Evolutionary conservation across 2,329 filamentous ascomycete species (phyloP).

Genomic region (Corynespora cassiicola): DNA sequence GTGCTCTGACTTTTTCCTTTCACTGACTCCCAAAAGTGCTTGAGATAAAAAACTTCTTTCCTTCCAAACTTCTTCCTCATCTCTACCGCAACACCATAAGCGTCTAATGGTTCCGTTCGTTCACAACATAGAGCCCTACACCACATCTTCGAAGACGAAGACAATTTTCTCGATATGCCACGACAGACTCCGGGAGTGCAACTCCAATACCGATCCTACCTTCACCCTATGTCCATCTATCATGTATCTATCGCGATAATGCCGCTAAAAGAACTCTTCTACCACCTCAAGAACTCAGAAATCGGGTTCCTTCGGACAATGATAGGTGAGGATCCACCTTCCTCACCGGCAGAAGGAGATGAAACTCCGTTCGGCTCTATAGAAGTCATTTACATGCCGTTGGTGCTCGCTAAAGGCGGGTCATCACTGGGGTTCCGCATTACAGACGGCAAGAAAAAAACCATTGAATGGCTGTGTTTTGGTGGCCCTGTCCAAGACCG

Average conservation of each 20-base stretch:
- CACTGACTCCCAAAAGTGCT: too few species aligned
- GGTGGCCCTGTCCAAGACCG: constrained; percentile 4
- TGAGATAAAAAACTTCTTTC: too few species aligned
- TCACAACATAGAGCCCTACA: too few species aligned
- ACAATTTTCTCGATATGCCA: too few species aligned
- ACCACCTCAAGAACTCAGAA: constrained; percentile 3
- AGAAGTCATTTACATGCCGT: constrained; percentile 26
- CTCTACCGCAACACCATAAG: too few species aligned
- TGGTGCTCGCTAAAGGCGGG: constrained; percentile 20
- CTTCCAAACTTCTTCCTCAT: too few species aligned
- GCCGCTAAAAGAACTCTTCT: constrained; percentile 8
- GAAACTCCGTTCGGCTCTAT: constrained; percentile 17
- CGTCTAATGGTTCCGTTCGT: too few species aligned
- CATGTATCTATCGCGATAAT: constrained; percentile 18
- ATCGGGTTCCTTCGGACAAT: constrained; percentile 18
- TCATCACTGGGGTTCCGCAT: constrained; percentile 28
- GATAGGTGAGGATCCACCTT: constrained; percentile 15
- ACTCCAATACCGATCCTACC: constrained; percentile 20
- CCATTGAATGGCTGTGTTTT: constrained; percentile 32
- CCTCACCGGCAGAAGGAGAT: too few species aligned
- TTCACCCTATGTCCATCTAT: constrained; percentile 23
- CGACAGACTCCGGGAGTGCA: too few species aligned
- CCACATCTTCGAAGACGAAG: too few species aligned
- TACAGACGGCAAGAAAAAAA: constrained; percentile 1
- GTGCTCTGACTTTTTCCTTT: too few species aligned